phyloP scores from a whole-genome alignment of 2,329 filamentous ascomycete genomes.

The Aspergillus quadricinctus region DNA sequence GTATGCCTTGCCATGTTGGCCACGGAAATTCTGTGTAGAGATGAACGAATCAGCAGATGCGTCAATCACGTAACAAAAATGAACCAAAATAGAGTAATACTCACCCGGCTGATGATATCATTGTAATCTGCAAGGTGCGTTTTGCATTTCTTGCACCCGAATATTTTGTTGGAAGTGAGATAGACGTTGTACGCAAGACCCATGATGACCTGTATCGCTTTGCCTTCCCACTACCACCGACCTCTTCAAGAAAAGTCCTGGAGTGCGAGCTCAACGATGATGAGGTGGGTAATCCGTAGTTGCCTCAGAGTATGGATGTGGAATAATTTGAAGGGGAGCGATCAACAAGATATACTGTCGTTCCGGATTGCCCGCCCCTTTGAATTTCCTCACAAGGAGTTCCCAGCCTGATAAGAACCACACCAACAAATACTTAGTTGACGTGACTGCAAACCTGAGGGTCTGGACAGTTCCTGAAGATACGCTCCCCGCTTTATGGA shows the following conservation, averaged over 20 bases:
- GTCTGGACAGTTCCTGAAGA: neutral
- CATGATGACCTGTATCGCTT: conserved; percentile 51
- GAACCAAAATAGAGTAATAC: conserved; percentile 27
- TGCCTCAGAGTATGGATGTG: neutral
- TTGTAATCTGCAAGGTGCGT: conserved; percentile 93
- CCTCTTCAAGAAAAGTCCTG: conserved; percentile 12
- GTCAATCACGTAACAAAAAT: conserved; percentile 1
- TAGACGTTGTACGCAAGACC: conserved; percentile 90
- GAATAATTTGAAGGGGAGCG: neutral
- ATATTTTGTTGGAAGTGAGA: conserved; percentile 79
- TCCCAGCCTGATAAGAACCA: neutral
- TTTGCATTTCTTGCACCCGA: conserved; percentile 92
- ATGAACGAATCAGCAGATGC: conserved; percentile 9
- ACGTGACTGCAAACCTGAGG: neutral
- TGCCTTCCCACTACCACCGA: conserved; percentile 13
- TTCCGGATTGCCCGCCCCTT: neutral
- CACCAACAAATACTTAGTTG: neutral
- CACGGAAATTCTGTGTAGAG: conserved; percentile 78
- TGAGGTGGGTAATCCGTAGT: conserved; percentile 2
- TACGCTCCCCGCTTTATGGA: neutral
- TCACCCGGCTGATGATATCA: conserved; percentile 88
- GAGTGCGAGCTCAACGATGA: conserved; percentile 17
- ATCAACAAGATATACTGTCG: neutral
- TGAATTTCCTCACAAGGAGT: neutral
- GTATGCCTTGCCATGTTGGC: conserved; percentile 96